Base-by-base conservation (phyloP, 345 rosid genomes). In the Cardamine occulta region DNA sequence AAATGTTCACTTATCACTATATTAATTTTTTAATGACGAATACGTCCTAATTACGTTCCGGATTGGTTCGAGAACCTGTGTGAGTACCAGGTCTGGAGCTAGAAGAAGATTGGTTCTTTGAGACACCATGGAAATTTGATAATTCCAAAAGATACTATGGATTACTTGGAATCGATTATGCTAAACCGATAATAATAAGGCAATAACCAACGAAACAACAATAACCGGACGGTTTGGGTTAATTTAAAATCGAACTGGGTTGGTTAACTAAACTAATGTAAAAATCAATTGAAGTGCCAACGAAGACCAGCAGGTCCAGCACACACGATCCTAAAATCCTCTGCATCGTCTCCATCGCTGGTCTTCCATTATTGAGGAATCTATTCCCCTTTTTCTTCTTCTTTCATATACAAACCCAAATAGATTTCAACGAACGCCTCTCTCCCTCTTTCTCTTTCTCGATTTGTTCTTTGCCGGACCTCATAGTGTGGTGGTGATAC, bases 261-360 rank as follows among this genome's bases (percentile, higher is more conserved):
- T 62, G 51, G 51, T 39, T 39, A 2, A 19, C 7, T 39, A 1
- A 2, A 21, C 7, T 40, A 1, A 65, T 37, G 37, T 71, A 63
- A 18, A 68, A 78, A 47, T 12, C 45, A 80, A 75, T 69, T 7
- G 66, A 74, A 80, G 66, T 82, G 86, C 67, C 84, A 83, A 75
- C 82, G 72, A 79, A 65, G 73, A 69, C 77, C 77, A 53, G 73
- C 66, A 35, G 53, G 61, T n/a, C 61, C 61, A 51, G 63, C 73
- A 68, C 73, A 68, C 63, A 47, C 66, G 74, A 76, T 47, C 53
- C 52, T 49, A 13, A 42, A 44, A 44, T 74, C 73, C 68, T 80
- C 80, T 72, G 39, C 77, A 66, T 72, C 77, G 56, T 66, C 77
- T 66, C 68, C 82, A 75, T 57, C 74, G 77, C 77, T 81, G 84